Percentiles rank a stretch among this genome's conserved stretches.
These are phyloP conservation scores for Ogataea paradorogensis DNA, from an alignment of 805 yeast genomes.

Conservation along the genomic window DNA sequence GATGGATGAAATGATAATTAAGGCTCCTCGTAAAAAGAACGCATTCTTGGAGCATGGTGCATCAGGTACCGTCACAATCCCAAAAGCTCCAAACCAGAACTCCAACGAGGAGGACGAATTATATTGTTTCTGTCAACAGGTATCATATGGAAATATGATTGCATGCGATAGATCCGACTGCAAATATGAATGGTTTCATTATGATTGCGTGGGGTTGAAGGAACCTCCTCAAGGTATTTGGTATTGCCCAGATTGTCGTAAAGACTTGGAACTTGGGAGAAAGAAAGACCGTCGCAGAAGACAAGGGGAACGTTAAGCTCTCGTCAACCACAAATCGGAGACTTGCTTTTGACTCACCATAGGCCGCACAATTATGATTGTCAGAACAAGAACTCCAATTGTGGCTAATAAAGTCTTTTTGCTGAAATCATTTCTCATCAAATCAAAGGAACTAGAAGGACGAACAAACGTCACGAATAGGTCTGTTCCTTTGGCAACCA, in stretches of 20 bases:
- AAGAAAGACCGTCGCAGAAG: slow-evolving; percentile 28
- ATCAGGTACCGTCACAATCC: slow-evolving; percentile 28
- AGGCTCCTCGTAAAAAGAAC: slow-evolving; percentile 16
- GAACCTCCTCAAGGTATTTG: slow-evolving; percentile 95
- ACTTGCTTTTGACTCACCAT: slow-evolving; percentile 53
- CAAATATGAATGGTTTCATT: slow-evolving; percentile 62
- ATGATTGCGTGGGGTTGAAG: slow-evolving; percentile 82
- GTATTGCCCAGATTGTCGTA: slow-evolving; percentile 89
- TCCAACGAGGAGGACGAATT: slow-evolving; percentile 63
- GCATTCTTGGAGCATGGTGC: slow-evolving; percentile 26
- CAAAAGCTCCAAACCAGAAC: slow-evolving; percentile 22
- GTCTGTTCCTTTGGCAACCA: slow-evolving; percentile 66
- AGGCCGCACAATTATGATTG: slow-evolving; percentile 52
- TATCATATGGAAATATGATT: slow-evolving; percentile 72
- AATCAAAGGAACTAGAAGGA: slow-evolving; percentile 84
- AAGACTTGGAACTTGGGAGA: slow-evolving; percentile 28
- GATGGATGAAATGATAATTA: slow-evolving; percentile 17
- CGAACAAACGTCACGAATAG: slow-evolving; percentile 72
- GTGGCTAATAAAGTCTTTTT: slow-evolving; percentile 61
- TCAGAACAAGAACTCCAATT: slow-evolving; percentile 46
- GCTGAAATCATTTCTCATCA: slow-evolving; percentile 64
- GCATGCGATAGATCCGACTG: slow-evolving; percentile 62
- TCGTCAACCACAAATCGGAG: slow-evolving; percentile 46
- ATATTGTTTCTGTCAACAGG: slow-evolving; percentile 92
- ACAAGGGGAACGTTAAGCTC: slow-evolving; percentile 6